Conservation (phyloP, 2,329 filamentous ascomycete species). For the Fusarium humuli region DNA sequence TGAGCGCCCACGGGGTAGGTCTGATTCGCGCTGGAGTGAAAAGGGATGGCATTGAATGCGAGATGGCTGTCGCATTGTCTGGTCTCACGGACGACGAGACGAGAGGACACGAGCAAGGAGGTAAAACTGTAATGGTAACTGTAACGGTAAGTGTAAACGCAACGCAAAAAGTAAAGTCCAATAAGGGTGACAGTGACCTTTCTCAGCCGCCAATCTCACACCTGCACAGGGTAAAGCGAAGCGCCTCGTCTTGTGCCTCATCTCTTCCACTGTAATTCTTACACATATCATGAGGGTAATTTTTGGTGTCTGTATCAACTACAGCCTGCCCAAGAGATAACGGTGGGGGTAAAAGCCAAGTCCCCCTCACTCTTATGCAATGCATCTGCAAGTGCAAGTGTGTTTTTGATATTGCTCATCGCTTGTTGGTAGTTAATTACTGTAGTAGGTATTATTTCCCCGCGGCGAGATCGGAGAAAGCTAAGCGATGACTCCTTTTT, state of each 20-base stretch:
- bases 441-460: constrained; percentile 6
- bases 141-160: not conserved
- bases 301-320: constrained; percentile 31
- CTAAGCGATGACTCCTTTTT: constrained; percentile 43
- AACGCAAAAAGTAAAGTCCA: not conserved
- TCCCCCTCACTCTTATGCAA: constrained; percentile 22
- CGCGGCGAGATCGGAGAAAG: constrained; percentile 46
- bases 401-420: constrained; percentile 29
- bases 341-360: constrained; percentile 30
- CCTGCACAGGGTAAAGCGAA: constrained; percentile 19
- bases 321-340: constrained; percentile 30
- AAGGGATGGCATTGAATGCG: constrained; percentile 25
- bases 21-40: constrained; percentile 28
- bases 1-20: constrained; percentile 28
- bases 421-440: constrained; percentile 8
- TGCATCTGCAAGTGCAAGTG: constrained; percentile 17
- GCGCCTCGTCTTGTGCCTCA: constrained; percentile 7
- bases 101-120: constrained; percentile 30
- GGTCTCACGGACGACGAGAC: constrained; percentile 8
- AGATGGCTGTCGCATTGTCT: constrained; percentile 35
- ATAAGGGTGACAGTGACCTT: constrained; percentile 14
- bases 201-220: constrained; percentile 28
- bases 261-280: constrained; percentile 26
- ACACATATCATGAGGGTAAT: constrained; percentile 46
- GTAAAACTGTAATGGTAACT: not conserved